Evolutionary conservation across 768 basidiomycete species (phyloP).

Genomic region (Lentinula sp.): DNA sequence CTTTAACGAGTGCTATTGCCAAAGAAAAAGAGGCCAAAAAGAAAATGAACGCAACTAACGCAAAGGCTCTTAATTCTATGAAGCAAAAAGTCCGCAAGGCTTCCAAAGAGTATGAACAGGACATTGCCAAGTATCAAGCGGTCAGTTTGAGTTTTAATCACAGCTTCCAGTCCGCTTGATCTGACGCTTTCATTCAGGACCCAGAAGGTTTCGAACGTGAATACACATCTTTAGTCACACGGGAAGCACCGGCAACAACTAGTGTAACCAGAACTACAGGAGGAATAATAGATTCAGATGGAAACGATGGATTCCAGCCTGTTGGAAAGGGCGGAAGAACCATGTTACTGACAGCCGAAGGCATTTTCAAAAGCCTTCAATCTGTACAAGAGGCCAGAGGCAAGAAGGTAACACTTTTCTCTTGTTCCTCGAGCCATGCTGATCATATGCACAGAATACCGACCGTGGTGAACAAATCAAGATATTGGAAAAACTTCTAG

Average conservation of each 20-base stretch:
- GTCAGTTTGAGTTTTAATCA: constrained; percentile 32
- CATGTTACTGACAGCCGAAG: constrained; percentile 75
- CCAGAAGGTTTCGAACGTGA: constrained; percentile 82
- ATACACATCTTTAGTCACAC: constrained; percentile 49
- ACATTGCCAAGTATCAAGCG: constrained; percentile 72
- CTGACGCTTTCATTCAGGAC: constrained; percentile 48
- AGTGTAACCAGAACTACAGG: constrained; percentile 30
- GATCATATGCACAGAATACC: constrained; percentile 66
- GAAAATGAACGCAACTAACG: constrained; percentile 93
- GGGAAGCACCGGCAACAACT: constrained; percentile 31
- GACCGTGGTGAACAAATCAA: constrained; percentile 93
- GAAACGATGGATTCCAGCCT: constrained; percentile 74
- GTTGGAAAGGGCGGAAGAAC: constrained; percentile 88
- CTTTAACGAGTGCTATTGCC: constrained; percentile 63
- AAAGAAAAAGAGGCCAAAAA: constrained; percentile 93
- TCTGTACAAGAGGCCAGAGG: constrained; percentile 91
- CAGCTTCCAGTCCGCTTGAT: neutral
- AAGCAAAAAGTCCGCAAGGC: constrained; percentile 96
- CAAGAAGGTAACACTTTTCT: constrained; percentile 63
- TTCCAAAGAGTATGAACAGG: constrained; percentile 79
- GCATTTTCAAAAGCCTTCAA: constrained; percentile 89
- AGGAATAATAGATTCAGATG: constrained; percentile 32
- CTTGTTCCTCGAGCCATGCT: neutral
- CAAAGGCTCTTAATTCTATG: constrained; percentile 93
- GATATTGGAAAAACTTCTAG: constrained; percentile 80